Conservation (phyloP, 139 green algal species). For the Asterochloris erici region DNA sequence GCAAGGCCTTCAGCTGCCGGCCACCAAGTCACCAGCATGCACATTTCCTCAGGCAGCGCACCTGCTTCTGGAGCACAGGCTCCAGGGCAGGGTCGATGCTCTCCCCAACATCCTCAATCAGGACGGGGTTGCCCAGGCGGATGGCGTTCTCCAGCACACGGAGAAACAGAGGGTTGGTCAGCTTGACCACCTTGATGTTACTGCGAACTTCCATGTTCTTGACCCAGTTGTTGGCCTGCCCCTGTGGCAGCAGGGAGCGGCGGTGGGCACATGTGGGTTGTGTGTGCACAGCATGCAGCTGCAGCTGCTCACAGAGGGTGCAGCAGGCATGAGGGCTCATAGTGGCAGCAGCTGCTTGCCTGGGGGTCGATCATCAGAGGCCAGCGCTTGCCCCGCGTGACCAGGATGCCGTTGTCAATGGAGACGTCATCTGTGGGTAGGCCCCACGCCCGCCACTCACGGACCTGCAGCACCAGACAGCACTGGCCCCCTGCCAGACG, state of each 20-base stretch:
- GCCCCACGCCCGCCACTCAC: conserved; percentile 15
- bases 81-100: conserved; percentile 18
- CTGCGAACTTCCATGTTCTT: conserved; percentile 8
- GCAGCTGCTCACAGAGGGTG: too few relatives aligned
- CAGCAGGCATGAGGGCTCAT: too few relatives aligned
- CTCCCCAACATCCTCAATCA: conserved; percentile 20
- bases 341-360: too few relatives aligned
- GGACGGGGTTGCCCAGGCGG: conserved; percentile 12
- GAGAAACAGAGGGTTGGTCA: conserved; percentile 6
- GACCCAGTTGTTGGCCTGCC: conserved; percentile 17
- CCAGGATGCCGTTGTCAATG: conserved; percentile 17
- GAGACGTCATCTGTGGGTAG: conserved; percentile 17
- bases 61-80: conserved; percentile 19
- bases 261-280: too few relatives aligned
- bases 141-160: conserved; percentile 6
- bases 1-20: not conserved
- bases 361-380: conserved; percentile 20
- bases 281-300: too few relatives aligned
- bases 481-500: not conserved
- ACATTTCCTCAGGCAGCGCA: not conserved
- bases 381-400: conserved; percentile 13
- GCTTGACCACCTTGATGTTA: conserved; percentile 7
- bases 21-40: too few relatives aligned
- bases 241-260: not conserved
- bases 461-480: conserved; percentile 1